Conservation (phyloP, 257 asterid genomes). For the Solanum sparsipilum region DNA sequence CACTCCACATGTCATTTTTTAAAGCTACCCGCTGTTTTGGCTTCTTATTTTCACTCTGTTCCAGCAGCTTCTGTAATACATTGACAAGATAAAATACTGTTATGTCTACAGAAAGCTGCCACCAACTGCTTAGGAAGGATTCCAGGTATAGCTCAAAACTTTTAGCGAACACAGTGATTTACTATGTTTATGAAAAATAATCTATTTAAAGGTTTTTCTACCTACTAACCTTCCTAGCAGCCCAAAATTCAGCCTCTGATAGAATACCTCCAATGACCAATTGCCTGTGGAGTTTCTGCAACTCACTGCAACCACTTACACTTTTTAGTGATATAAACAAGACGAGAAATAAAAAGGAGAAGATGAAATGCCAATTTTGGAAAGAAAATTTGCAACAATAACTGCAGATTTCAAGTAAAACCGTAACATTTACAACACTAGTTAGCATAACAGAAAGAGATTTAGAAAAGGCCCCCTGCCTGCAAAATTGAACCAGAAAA, state of each 20-base stretch:
- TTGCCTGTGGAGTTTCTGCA: conserved; percentile 85
- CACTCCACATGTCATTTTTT: conserved; percentile 84
- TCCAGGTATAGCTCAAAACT: not conserved
- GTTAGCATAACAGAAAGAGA: not conserved
- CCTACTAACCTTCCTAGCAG: conserved; percentile 78
- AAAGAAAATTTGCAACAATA: not conserved
- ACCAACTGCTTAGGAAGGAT: not conserved
- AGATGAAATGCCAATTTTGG: conserved; percentile 7
- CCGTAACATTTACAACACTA: not conserved
- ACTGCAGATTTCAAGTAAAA: not conserved
- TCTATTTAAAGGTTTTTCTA: conserved; percentile 1
- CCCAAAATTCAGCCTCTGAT: conserved; percentile 97
- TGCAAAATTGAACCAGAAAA: not conserved
- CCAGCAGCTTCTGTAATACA: conserved; percentile 82
- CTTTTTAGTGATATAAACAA: conserved; percentile 28
- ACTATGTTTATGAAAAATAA: not conserved
- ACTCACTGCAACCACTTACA: conserved; percentile 75
- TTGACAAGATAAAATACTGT: conserved; percentile 6
- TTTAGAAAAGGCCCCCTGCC: not conserved
- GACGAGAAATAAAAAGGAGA: not conserved
- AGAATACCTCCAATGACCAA: conserved; percentile 69
- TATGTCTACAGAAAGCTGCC: not conserved
- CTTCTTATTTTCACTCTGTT: conserved; percentile 52
- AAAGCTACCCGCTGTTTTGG: conserved; percentile 76
- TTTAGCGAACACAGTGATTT: not conserved